phyloP scores from a whole-genome alignment of 352 stramenopile genomes.

The Blastocystis sp. region DNA sequence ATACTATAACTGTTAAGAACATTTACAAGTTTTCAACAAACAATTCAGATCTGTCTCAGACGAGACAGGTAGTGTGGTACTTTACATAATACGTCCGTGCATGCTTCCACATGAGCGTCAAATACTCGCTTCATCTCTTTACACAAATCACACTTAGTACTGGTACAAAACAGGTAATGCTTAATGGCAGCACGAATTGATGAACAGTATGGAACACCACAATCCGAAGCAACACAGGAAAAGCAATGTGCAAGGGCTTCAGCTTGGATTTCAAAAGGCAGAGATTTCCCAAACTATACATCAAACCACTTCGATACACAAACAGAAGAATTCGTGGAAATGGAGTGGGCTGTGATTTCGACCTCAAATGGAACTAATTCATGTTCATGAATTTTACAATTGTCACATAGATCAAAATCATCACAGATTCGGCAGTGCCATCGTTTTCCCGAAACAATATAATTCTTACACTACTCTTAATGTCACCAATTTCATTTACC shows the following conservation, averaged over 20 bases:
- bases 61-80: not conserved
- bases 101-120: not conserved
- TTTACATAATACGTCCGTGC: conserved; percentile 34
- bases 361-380: conserved; percentile 65
- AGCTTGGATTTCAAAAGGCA: not conserved
- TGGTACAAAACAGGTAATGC: not conserved
- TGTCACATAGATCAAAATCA: conserved; percentile 84
- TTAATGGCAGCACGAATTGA: conserved; percentile 11
- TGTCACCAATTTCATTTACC: conserved; percentile 78
- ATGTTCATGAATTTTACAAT: conserved; percentile 78
- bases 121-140: not conserved
- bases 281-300: not conserved
- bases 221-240: not conserved
- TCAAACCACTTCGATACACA: not conserved
- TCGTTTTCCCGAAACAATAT: conserved; percentile 80
- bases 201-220: not conserved
- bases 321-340: not conserved
- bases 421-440: conserved; percentile 84
- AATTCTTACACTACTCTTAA: conserved; percentile 80
- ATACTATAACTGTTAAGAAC: too few relatives aligned
- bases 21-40: not conserved
- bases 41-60: not conserved
- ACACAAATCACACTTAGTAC: not conserved
- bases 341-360: not conserved
- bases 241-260: conserved; percentile 33